Base-by-base conservation (phyloP, 768 basidiomycete species). In the Glaciozyma antarctica region DNA sequence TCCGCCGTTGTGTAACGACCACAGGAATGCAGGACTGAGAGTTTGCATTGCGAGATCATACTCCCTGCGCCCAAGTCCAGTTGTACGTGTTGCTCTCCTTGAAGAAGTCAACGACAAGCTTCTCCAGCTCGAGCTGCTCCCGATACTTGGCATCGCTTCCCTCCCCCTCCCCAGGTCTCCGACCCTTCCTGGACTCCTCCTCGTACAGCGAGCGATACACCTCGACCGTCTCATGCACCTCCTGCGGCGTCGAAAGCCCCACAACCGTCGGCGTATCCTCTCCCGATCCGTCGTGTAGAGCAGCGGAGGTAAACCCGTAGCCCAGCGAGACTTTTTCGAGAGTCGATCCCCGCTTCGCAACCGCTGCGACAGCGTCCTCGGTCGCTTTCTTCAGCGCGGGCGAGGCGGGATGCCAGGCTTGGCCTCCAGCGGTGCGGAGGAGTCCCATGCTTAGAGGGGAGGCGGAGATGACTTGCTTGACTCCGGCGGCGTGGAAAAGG, bases 391-490 rank as follows among this genome's bases (percentile, higher is more conserved):
- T 78, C 48, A 88, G 65, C 17, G 72, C 76, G 19, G 75, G 72
- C 24, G 88, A 81, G 9, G 88, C 88, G 21, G 89, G 88, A 73
- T 91, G 88, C 90, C 89, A 92, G 3, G 75, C 17, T 1, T 86
- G 86, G 3, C 81, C 80, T 1, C 74, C 75, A 4, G 77, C 69
- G 13, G 79, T 76, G 0, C 84, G 83, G 43, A 93, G 80, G 5
- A 92, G 81, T 0, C 86, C 86, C 90, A 92, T 92, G 74, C 82
- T 85, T 60, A 93, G 79, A 12, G 90, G 90, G 3, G 89, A 90
- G 2, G 90, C 90, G 3, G 85, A 79, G 58, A 90, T 60, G 34
- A 93, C 79, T 62, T 88, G 86, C 62, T 76, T 74, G 52, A 93
- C 81, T 58, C 82, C 78, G 0, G 88, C 88, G 28, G 85, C 84